Evolutionary conservation across 768 basidiomycete species (phyloP), one percentile per base, ranked within the genome.

Genomic region (Clavulina sp.): DNA sequence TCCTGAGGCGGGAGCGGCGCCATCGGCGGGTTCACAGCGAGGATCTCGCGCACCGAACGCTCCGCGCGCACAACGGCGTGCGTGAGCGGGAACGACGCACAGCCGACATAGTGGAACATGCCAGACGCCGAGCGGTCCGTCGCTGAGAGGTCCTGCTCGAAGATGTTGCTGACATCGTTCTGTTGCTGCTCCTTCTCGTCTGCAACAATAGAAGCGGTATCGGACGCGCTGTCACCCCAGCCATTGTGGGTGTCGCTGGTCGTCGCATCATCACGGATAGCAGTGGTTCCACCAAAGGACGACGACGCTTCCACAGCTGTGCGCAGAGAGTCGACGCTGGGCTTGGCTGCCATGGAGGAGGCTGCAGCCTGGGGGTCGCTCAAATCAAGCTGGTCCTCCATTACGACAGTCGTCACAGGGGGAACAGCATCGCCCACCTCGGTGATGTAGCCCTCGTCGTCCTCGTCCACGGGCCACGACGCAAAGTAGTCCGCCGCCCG

Each of bases 51-150:
- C 51, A 78, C 73, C 1, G 78, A 78, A 31, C 67, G 70, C 63
- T 85, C 83, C 49, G 81, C 74, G 46, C 82, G 63, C 5, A 79
- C 80, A 1, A 77, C 68, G 4, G 68, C 71, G 58, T 84, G 81
- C 0, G 81, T 81, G 49, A 73, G 57, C 0, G 80, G 75, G 32
- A 84, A 63, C 4, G 64, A 61, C 9, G 73, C 75, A 2, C 75
- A 74, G 0, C 80, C 82, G 4, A 84, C 62, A 38, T 75, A 59
- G 3, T 64, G 54, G 32, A 4, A 61, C 59, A 18, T 54, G 36
- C 54, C 26, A 54, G n/a, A 34, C n/a, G n/a, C n/a, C n/a, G n/a
- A n/a, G n/a, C n/a, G n/a, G n/a, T n/a, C n/a, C n/a, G n/a, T n/a
- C n/a, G n/a, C n/a, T n/a, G n/a, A n/a, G n/a, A n/a, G n/a, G n/a